Conservation (phyloP, 768 basidiomycete genomes). For the Paxillus involutus region DNA sequence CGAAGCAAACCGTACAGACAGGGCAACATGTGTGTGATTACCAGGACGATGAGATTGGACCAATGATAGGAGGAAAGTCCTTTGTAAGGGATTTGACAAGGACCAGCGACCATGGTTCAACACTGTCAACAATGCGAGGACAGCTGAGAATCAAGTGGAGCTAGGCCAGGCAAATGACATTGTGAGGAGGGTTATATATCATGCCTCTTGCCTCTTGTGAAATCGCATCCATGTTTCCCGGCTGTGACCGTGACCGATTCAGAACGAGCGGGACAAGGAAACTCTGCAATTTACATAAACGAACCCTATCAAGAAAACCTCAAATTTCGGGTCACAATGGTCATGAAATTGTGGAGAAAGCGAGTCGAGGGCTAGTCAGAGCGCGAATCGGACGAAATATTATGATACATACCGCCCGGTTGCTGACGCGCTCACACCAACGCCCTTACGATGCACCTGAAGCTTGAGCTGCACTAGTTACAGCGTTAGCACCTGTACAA, state of each 20-base stretch:
- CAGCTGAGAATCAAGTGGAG: not conserved
- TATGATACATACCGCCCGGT: too few species aligned
- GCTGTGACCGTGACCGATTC: constrained; percentile 2
- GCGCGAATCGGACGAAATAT: too few species aligned
- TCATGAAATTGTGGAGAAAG: not conserved
- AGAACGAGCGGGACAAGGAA: constrained; percentile 12
- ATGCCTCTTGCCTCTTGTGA: constrained; percentile 8
- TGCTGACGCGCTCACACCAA: too few species aligned
- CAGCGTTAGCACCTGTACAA: too few species aligned
- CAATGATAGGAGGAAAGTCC: constrained; percentile 55
- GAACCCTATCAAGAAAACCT: not conserved
- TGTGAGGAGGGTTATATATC: constrained; percentile 27
- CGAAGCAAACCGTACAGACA: constrained; percentile 67
- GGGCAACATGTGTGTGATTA: constrained; percentile 66
- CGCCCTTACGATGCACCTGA: too few species aligned
- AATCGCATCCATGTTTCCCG: constrained; percentile 11
- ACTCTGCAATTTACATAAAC: constrained; percentile 10
- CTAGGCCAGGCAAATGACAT: too few species aligned
- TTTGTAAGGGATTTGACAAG: constrained; percentile 16
- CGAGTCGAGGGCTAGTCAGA: too few species aligned
- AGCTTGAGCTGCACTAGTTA: too few species aligned
- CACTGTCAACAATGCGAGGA: constrained; percentile 3
- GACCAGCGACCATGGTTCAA: constrained; percentile 9
- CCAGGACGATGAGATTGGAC: constrained; percentile 75
- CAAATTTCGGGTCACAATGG: not conserved